phyloP scores from a whole-genome alignment of 2,329 filamentous ascomycete genomes.

The Neonectria magnoliae region DNA sequence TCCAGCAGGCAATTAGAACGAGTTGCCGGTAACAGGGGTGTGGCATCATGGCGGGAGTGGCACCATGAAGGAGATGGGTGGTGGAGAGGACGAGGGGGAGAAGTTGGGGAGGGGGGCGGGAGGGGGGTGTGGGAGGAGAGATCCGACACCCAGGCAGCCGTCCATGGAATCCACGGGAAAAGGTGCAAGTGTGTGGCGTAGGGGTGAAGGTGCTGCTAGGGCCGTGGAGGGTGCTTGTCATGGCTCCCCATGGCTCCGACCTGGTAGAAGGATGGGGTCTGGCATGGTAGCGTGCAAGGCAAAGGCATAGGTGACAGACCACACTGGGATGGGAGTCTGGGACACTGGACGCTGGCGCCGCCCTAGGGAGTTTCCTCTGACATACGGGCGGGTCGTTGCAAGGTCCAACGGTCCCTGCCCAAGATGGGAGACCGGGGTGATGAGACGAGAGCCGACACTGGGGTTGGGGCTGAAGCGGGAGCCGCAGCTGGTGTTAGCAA shows the following conservation, averaged over 20 bases:
- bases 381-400: conserved; percentile 36
- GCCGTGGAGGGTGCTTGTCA: conserved; percentile 37
- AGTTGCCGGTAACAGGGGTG: conserved; percentile 36
- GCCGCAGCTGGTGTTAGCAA: conserved; percentile 39
- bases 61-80: conserved; percentile 38
- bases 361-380: conserved; percentile 36
- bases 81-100: conserved; percentile 22
- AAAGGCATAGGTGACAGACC: conserved; percentile 12
- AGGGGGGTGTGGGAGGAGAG: conserved; percentile 26
- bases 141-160: conserved; percentile 34
- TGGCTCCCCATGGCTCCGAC: conserved; percentile 31
- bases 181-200: conserved; percentile 44
- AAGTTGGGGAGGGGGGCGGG: conserved; percentile 25
- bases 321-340: conserved; percentile 4
- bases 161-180: conserved; percentile 40
- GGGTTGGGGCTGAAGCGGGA: conserved; percentile 37
- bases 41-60: conserved; percentile 40
- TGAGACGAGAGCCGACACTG: conserved; percentile 43
- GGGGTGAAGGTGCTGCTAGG: conserved; percentile 42
- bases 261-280: conserved; percentile 23
- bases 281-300: conserved; percentile 29
- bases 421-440: conserved; percentile 39
- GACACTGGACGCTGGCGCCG: conserved; percentile 12
- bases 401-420: conserved; percentile 36
- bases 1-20: conserved; percentile 41